phyloP scores from a whole-genome alignment of 768 basidiomycete species.

The Phlebiopsis flavidoalba region DNA sequence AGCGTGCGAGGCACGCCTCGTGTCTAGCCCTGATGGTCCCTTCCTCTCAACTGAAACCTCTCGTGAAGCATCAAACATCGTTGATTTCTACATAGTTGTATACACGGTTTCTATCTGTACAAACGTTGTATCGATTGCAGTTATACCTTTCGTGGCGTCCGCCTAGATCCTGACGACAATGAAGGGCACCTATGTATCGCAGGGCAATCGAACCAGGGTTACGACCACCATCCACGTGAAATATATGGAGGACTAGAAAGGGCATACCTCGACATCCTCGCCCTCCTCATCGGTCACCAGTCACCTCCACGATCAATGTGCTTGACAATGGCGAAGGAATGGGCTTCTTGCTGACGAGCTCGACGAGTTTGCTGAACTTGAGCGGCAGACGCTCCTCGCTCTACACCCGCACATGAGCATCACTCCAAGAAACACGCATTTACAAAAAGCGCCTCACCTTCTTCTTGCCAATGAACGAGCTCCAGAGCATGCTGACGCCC shows the following conservation, averaged over 20 bases:
- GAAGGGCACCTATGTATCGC: conserved; percentile 73
- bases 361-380: conserved; percentile 89
- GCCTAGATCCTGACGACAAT: conserved; percentile 64
- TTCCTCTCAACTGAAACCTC: background rate
- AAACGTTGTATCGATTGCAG: background rate
- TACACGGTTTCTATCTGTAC: conserved; percentile 9
- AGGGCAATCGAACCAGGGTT: background rate
- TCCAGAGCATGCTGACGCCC: conserved; percentile 98
- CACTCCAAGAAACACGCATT: background rate
- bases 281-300: conserved; percentile 89
- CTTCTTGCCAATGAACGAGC: conserved; percentile 86
- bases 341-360: conserved; percentile 92
- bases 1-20: background rate
- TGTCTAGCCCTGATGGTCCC: background rate
- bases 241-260: background rate
- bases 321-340: conserved; percentile 76
- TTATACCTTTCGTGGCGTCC: background rate
- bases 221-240: background rate
- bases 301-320: conserved; percentile 90
- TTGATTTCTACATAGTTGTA: conserved; percentile 6
- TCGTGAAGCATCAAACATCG: background rate
- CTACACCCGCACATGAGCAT: conserved; percentile 22
- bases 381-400: conserved; percentile 83
- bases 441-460: conserved; percentile 53
- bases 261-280: conserved; percentile 88